Evolutionary conservation across 2,329 filamentous ascomycete genomes (phyloP), one percentile per base, ranked within the genome.

Genomic region (Alternaria tenuissima): DNA sequence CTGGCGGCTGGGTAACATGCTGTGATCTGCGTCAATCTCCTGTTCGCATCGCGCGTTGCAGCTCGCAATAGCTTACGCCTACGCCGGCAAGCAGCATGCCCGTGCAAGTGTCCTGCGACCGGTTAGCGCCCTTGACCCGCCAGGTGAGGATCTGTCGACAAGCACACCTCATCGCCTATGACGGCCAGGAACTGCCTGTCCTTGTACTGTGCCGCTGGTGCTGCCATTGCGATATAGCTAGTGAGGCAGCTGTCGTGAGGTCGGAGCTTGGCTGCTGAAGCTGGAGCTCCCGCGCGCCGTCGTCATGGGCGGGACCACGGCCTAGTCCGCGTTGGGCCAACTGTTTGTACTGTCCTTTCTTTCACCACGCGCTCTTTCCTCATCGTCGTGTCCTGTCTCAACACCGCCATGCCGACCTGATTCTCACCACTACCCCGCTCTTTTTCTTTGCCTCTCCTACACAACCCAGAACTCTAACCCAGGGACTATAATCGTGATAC

Each of bases 101-200:
- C 18, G 95, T 99, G 59, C 98, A 94, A 48, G 95, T 97, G 82
- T 96, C 92, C 95, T 99, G 62, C 16, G 32, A 41, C 36, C 26
- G 22, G 62, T 71, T 61, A 73, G 71, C 57, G 57, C 55, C 24
- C 7, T 16, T 7, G 30, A n/a, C 3, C 26, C 39, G 26, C 52
- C n/a, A 7, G 3, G 14, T 7, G 36, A 28, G n/a, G 5, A 22
- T 8, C 7, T 28, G 30, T n/a, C 42, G n/a, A 32, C 28, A 26
- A 38, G 59, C 55, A 34, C 77, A 92, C 95, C 88, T 99, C 95
- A 80, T 99, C 95, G 53, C 95, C 95, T 77, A 99, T 99, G 49
- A 99, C 94, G 66, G 95, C 95, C 60, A 99, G 88, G 78, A 99
- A 97, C 82, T 99, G 91, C 74, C 95, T 88, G 81, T 98, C 93